Evolutionary conservation across 352 stramenopile genomes (phyloP), one percentile per base, ranked within the genome.

Genomic region (Blastocystis sp.): DNA sequence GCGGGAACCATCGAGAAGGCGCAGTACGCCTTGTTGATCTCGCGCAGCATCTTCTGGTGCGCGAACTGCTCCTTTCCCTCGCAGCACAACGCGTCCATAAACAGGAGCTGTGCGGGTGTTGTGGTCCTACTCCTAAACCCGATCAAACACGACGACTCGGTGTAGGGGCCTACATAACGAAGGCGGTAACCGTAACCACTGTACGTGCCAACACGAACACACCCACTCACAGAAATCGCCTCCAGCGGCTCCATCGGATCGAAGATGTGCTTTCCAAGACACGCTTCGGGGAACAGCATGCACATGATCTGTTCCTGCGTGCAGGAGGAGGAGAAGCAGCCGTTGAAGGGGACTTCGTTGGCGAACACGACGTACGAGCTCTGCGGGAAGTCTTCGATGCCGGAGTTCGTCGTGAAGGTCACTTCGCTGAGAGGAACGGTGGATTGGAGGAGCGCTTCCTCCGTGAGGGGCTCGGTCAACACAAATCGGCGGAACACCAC

Each of bases 261-360:
- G 43, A 5, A 62, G 10, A 81, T 23, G 7, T 28, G 4, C 11
- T 17, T 43, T 4, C 21, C 41, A 17, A 81, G 45, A 65, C 70
- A 81, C 14, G 43, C 64, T 23, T 81, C 70, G 2, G 70, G 70
- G 48, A 62, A 81, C 10, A 81, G 41, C 5, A 21, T 2, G 59
- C 59, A 81, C 23, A 81, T 41, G 9, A 81, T 66, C 59, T 81
- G 40, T 21, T 81, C 70, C 53, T 81, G 70, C 28, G 70, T 52
- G 17, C 34, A 43, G 17, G 19, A 21, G 34, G 34, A 5, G 19
- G 5, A 7, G 11, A 81, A 52, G 19, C 40, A 81, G 48, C 38
- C 59, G 10, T 52, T n/a, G 11, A 43, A 43, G 38, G 61, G 23
- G 59, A 65, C 21, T 2, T 66, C 28, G 53, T 81, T 81, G 7